Evolutionary conservation across 2,329 filamentous ascomycete genomes (phyloP), one percentile per base, ranked within the genome.

Genomic region (Metarhizium album): DNA sequence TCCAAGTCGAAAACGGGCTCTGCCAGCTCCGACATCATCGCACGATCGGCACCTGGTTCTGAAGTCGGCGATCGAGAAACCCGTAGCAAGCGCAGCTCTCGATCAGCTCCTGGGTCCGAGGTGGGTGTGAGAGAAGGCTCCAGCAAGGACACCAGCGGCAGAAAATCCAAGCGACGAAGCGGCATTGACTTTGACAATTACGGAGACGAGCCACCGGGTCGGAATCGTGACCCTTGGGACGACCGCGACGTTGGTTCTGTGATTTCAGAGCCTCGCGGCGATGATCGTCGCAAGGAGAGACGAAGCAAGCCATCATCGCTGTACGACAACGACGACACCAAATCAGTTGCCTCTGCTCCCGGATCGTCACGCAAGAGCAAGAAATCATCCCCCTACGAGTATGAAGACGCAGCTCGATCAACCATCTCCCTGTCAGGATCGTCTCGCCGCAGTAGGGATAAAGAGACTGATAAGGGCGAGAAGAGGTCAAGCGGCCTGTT

Each of bases 161-260:
- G 64, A 56, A 70, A 67, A 55, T 66, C 66, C 6, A 71, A 68
- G 59, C 64, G 64, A 49, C 64, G 61, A 52, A 69, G 66, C 48
- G 61, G 58, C 49, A 53, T 57, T 49, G 70, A 64, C 49, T 66
- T 57, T 54, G 65, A 58, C 13, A 57, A 60, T 9, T 49, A 58
- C 22, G 63, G 67, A 53, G 64, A 67, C 46, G 65, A 72, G 48
- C 67, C 68, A 27, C 64, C 69, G 31, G 66, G 73, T 60, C 65
- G 64, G 55, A 64, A 61, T 43, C 64, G 62, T 3, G 68, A 69
- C n/a, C 61, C 59, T 2, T 71, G 68, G 50, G 67, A 73, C 24
- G 70, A 75, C 51, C 69, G 69, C n/a, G 74, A 76, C 40, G 68
- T 72, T 20, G 70, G 67, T 53, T 79, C 75, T 31, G 68, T 75